These are phyloP conservation scores for Acmispon strigosus DNA, from an alignment of 306 rosid species.

Conservation along the genomic window DNA sequence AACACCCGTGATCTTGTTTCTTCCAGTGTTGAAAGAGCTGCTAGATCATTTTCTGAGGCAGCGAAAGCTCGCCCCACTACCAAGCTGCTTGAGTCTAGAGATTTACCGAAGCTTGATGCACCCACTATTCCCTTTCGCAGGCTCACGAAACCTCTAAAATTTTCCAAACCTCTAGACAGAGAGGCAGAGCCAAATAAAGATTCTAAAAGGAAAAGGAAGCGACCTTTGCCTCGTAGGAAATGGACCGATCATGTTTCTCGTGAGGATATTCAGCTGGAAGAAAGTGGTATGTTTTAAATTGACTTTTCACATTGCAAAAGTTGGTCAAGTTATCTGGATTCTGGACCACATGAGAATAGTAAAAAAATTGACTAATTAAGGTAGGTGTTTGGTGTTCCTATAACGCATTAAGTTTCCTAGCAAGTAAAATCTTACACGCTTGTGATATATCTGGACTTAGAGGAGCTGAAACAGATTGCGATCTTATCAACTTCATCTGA, in stretches of 20 bases:
- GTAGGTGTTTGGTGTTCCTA: not conserved
- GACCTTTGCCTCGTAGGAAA: conserved; percentile 84
- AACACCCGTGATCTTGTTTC: conserved; percentile 41
- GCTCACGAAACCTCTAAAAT: conserved; percentile 48
- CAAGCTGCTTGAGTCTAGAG: conserved; percentile 64
- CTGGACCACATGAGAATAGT: not conserved
- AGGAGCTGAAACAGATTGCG: not conserved
- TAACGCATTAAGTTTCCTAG: not conserved
- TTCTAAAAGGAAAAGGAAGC: conserved; percentile 41
- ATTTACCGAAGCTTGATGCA: conserved; percentile 76
- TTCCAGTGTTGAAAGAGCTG: conserved; percentile 66
- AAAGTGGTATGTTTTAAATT: conserved; percentile 47
- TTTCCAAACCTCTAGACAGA: conserved; percentile 36
- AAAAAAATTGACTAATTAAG: not conserved
- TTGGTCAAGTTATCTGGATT: conserved; percentile 1
- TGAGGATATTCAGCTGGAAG: conserved; percentile 47
- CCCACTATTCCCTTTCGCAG: conserved; percentile 78
- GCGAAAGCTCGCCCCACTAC: conserved; percentile 87
- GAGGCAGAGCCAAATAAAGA: conserved; percentile 30
- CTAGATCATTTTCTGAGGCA: conserved; percentile 61
- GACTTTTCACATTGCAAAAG: conserved; percentile 3
- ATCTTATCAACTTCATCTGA: not conserved
- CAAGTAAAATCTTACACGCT: not conserved
- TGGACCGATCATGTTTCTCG: conserved; percentile 64
- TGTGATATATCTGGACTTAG: not conserved